Percentiles rank a stretch among this genome's conserved stretches.
Conservation (phyloP, 2,329 filamentous ascomycete species). For the Trichoderma sp. region DNA sequence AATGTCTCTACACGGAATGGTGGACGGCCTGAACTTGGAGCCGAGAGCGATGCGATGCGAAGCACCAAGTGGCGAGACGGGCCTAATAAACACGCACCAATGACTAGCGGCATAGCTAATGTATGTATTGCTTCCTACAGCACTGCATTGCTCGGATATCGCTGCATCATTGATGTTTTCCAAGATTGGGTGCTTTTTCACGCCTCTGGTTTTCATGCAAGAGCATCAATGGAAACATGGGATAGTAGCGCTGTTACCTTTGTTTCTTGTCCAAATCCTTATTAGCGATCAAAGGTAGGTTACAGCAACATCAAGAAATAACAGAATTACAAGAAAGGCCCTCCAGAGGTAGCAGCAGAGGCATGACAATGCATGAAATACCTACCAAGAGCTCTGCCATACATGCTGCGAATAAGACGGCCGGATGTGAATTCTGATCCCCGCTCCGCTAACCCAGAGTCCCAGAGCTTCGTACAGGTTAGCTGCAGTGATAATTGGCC, state of each 20-base stretch:
- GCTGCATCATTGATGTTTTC: neutral
- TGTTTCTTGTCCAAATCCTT: neutral
- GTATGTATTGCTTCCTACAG: neutral
- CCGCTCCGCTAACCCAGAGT: neutral
- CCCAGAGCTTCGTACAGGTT: neutral
- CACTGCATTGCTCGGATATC: too few relatives aligned
- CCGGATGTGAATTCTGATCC: neutral
- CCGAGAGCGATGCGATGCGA: constrained; percentile 17
- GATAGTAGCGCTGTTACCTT: neutral
- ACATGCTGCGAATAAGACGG: neutral
- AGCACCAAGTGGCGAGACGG: constrained; percentile 7
- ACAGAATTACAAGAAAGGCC: too few relatives aligned
- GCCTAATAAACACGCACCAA: neutral
- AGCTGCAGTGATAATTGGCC: neutral
- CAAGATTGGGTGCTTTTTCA: neutral
- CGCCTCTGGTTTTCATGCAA: neutral
- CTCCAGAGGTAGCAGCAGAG: neutral
- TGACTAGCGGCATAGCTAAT: neutral
- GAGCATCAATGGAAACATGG: too few relatives aligned
- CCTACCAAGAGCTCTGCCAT: too few relatives aligned
- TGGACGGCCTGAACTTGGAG: constrained; percentile 10
- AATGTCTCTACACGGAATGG: constrained; percentile 20
- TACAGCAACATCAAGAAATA: too few relatives aligned
- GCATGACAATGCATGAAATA: neutral
- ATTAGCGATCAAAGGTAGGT: neutral